Evolutionary conservation across 805 yeast species (phyloP).

Genomic region (Metschnikowia cubensis): DNA sequence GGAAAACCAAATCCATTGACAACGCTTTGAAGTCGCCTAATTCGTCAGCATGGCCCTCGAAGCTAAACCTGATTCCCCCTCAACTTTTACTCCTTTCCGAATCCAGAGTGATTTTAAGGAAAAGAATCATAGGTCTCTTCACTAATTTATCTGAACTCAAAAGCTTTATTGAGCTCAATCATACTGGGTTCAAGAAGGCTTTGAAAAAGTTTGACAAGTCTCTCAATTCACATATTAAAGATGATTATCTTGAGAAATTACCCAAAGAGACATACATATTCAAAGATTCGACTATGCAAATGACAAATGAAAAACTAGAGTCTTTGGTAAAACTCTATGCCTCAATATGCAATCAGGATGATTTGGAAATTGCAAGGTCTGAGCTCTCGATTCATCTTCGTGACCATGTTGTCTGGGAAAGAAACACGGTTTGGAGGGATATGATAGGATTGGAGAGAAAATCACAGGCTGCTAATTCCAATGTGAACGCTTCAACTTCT

Average conservation of each 20-base stretch:
- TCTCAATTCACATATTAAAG: slow-evolving; percentile 41
- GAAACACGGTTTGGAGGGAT: slow-evolving; percentile 55
- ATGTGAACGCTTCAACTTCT: slow-evolving; percentile 2
- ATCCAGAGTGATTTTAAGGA: slow-evolving; percentile 49
- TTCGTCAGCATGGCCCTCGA: slow-evolving; percentile 20
- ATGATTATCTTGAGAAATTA: slow-evolving; percentile 43
- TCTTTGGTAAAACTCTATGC: slow-evolving; percentile 30
- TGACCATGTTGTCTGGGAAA: slow-evolving; percentile 54
- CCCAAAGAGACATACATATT: slow-evolving; percentile 41
- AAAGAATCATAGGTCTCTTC: slow-evolving; percentile 41
- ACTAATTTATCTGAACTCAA: slow-evolving; percentile 47
- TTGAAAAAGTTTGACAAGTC: slow-evolving; percentile 52
- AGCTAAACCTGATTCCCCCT: slow-evolving; percentile 14
- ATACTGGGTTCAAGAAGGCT: slow-evolving; percentile 51
- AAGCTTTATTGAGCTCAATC: slow-evolving; percentile 48
- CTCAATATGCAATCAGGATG: slow-evolving; percentile 33
- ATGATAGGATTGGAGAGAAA: slow-evolving; percentile 69
- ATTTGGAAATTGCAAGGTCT: slow-evolving; percentile 42
- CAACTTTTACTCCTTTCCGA: slow-evolving; percentile 25
- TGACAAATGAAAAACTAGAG: slow-evolving; percentile 31
- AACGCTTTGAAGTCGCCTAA: slow-evolving; percentile 36
- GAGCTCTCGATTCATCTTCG: slow-evolving; percentile 55
- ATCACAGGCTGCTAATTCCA: slow-evolving; percentile 61
- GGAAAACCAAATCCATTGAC: slow-evolving; percentile 28
- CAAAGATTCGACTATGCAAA: slow-evolving; percentile 26